Conservation (phyloP, 2,329 filamentous ascomycete genomes). For the Aspergillus felis region DNA sequence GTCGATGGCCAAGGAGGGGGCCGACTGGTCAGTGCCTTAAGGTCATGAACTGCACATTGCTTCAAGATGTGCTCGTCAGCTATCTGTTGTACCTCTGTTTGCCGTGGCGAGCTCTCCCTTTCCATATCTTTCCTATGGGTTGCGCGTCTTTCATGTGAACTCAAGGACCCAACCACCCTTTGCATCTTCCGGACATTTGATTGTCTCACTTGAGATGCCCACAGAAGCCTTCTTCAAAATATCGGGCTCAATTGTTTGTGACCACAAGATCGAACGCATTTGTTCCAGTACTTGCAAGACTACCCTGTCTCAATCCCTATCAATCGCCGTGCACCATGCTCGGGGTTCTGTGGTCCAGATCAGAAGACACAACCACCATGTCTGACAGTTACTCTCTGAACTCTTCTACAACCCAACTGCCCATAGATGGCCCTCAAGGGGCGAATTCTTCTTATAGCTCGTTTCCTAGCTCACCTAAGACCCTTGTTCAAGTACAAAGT, state of each 20-base stretch:
- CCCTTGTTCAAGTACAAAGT: conserved; percentile 29
- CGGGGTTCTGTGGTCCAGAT: not conserved
- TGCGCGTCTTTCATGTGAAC: not conserved
- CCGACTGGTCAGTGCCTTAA: not conserved
- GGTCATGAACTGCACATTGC: not conserved
- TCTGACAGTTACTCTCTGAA: conserved; percentile 8
- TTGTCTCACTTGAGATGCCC: not conserved
- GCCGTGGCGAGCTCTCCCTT: not conserved
- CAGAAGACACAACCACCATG: conserved; percentile 4
- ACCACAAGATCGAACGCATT: not conserved
- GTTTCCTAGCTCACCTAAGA: conserved; percentile 14
- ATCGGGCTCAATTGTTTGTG: not conserved
- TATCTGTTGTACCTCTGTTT: not conserved
- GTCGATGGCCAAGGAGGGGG: not conserved
- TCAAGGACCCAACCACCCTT: not conserved
- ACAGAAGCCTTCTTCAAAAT: not conserved
- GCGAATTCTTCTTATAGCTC: conserved; percentile 12
- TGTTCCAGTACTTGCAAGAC: not conserved
- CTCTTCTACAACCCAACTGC: conserved; percentile 10
- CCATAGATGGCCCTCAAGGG: conserved; percentile 6
- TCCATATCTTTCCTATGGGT: not conserved
- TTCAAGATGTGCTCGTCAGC: not conserved
- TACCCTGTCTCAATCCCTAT: not conserved
- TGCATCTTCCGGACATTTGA: not conserved
- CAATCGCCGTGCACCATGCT: conserved; percentile 2